A percentile compares a stretch with the other conserved stretches of the same genome.
phyloP scores from a whole-genome alignment of 2,329 filamentous ascomycete species.

The Didymella pinodella region DNA sequence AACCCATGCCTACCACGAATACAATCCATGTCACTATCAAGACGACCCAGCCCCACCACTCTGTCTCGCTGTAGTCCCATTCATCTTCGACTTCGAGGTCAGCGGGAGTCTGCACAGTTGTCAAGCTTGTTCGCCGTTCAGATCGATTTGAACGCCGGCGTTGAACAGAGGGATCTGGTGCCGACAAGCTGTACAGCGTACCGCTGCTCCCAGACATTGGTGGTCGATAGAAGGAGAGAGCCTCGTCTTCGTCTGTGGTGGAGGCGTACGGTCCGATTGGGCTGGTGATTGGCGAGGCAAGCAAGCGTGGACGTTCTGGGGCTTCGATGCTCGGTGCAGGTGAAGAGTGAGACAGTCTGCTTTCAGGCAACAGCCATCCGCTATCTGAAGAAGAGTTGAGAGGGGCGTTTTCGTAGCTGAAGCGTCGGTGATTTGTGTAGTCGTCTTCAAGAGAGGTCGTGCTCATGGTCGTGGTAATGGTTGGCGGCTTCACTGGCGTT shows the following conservation, averaged over 20 bases:
- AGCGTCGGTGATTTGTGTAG: slow-evolving; percentile 36
- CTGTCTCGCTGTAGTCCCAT: slow-evolving; percentile 94
- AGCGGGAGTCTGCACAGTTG: slow-evolving; percentile 34
- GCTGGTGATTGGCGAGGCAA: slow-evolving; percentile 55
- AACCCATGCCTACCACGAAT: slow-evolving; percentile 96
- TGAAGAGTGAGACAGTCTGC: slow-evolving; percentile 27
- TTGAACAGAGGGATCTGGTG: slow-evolving; percentile 32
- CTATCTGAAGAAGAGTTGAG: slow-evolving; percentile 48
- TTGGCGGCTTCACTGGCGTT: slow-evolving; percentile 25
- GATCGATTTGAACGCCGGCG: slow-evolving; percentile 45
- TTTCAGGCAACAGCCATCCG: slow-evolving; percentile 33
- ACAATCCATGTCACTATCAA: slow-evolving; percentile 91
- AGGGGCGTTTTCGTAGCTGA: slow-evolving; percentile 50
- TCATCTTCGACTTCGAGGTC: slow-evolving; percentile 57
- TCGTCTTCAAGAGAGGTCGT: slow-evolving; percentile 24
- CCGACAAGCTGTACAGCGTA: slow-evolving; percentile 47
- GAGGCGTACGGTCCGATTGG: slow-evolving; percentile 70
- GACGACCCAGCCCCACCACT: slow-evolving; percentile 98
- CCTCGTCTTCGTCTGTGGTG: slow-evolving; percentile 85
- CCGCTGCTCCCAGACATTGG: slow-evolving; percentile 53
- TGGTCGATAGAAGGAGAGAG: slow-evolving; percentile 66
- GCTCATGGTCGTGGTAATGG: slow-evolving; percentile 29
- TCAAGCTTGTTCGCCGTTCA: slow-evolving; percentile 34
- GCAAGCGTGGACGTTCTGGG: slow-evolving; percentile 40
- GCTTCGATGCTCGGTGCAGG: slow-evolving; percentile 16